Evolutionary conservation across 2,329 filamentous ascomycete species (phyloP).

Genomic region (Paraconiothyrium sp.): DNA sequence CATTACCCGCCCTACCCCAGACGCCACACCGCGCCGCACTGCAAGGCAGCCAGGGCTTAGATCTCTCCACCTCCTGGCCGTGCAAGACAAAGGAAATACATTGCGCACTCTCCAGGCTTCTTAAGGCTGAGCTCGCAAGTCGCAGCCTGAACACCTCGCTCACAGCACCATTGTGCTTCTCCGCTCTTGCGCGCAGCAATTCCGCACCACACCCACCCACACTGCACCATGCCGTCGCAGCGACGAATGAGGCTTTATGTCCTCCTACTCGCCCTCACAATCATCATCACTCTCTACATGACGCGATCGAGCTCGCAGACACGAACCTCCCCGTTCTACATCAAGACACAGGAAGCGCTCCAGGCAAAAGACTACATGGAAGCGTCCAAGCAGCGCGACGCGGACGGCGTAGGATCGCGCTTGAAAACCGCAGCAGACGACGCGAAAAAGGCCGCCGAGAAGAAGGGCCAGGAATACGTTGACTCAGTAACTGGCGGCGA

Average conservation of each 20-base stretch:
- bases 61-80: neutral
- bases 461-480: constrained; percentile 65
- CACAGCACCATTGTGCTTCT: constrained; percentile 12
- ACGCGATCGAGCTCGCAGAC: constrained; percentile 67
- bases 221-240: constrained; percentile 48
- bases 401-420: constrained; percentile 66
- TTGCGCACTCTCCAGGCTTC: constrained; percentile 7
- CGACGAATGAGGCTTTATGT: constrained; percentile 75
- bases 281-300: constrained; percentile 78
- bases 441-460: constrained; percentile 74
- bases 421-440: constrained; percentile 74
- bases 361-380: constrained; percentile 48
- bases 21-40: constrained; percentile 10
- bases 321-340: constrained; percentile 65
- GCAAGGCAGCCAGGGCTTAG: constrained; percentile 12
- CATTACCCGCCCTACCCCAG: constrained; percentile 12
- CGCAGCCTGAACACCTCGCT: constrained; percentile 5
- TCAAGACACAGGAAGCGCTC: constrained; percentile 64
- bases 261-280: constrained; percentile 69
- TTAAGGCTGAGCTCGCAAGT: constrained; percentile 7
- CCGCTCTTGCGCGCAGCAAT: constrained; percentile 18
- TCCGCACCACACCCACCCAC: neutral
- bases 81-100: neutral
- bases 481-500: constrained; percentile 43
- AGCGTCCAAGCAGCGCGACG: constrained; percentile 57